phyloP scores from a whole-genome alignment of 805 yeast genomes.

The Candida cerambycidarum region DNA sequence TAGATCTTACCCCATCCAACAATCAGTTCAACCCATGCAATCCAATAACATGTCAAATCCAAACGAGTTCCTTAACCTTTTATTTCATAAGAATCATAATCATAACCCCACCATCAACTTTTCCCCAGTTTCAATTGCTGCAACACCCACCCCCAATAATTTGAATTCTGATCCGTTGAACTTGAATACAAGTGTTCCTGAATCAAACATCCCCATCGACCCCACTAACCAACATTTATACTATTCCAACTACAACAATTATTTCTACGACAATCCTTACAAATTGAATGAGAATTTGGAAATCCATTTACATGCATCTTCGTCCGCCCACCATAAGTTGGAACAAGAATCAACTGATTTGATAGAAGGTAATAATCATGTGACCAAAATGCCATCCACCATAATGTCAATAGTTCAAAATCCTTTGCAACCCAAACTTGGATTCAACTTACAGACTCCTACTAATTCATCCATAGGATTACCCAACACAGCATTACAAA shows the following conservation, averaged over 20 bases:
- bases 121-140: constrained; percentile 12
- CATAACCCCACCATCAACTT: constrained; percentile 4
- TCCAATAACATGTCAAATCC: constrained; percentile 22
- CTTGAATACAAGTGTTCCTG: constrained; percentile 10
- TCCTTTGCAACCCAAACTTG: constrained; percentile 42
- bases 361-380: constrained; percentile 33
- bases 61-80: constrained; percentile 46
- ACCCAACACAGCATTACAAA: constrained; percentile 61
- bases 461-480: constrained; percentile 29
- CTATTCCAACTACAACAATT: constrained; percentile 39
- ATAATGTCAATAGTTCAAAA: constrained; percentile 51
- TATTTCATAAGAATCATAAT: constrained; percentile 47
- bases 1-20: no score
- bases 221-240: constrained; percentile 37
- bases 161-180: constrained; percentile 10
- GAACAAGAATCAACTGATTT: constrained; percentile 32
- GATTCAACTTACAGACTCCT: constrained; percentile 39
- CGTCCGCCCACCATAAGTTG: constrained; percentile 6
- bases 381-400: constrained; percentile 50
- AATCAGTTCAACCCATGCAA: background rate
- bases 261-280: constrained; percentile 40
- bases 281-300: constrained; percentile 37
- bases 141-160: constrained; percentile 2
- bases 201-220: constrained; percentile 23
- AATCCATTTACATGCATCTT: constrained; percentile 43